These are phyloP conservation scores for Ceratobasidium sp. DNA, from an alignment of 1,284 basidiomycete species.

Conservation along the genomic window DNA sequence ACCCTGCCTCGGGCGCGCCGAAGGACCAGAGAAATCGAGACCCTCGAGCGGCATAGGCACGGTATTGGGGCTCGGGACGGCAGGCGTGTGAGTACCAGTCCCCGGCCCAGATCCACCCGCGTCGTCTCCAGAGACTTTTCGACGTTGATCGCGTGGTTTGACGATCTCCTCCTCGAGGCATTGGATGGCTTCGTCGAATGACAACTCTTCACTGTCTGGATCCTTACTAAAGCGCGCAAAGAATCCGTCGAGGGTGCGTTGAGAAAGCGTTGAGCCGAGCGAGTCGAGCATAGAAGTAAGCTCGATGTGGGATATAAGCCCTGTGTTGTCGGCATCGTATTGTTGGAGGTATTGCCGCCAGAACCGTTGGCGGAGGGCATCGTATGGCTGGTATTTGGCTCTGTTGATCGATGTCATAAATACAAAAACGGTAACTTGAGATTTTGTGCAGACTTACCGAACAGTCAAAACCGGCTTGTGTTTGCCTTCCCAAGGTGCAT, in stretches of 20 bases:
- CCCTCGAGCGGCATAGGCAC: slow-evolving; percentile 46
- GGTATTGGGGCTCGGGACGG: slow-evolving; percentile 31
- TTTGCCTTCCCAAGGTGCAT: slow-evolving; percentile 74
- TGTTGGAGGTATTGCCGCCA: slow-evolving; percentile 92
- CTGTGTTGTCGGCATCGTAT: slow-evolving; percentile 91
- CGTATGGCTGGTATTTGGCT: slow-evolving; percentile 96
- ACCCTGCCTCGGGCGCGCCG: slow-evolving; percentile 56
- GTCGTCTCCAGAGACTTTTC: slow-evolving; percentile 58
- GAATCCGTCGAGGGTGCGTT: slow-evolving; percentile 84
- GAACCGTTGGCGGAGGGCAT: slow-evolving; percentile 89
- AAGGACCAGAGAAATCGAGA: slow-evolving; percentile 54
- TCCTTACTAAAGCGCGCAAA: slow-evolving; percentile 80
- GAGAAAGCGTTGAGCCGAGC: slow-evolving; percentile 91
- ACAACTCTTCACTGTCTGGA: slow-evolving; percentile 79
- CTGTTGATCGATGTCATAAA: slow-evolving; percentile 60
- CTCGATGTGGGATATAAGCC: slow-evolving; percentile 86
- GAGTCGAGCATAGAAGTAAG: slow-evolving; percentile 98
- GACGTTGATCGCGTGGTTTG: slow-evolving; percentile 77
- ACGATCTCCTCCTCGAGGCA: slow-evolving; percentile 86
- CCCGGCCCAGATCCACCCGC: slow-evolving; percentile 9
- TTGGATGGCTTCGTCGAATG: slow-evolving; percentile 81
- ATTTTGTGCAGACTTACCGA: slow-evolving; percentile 63
- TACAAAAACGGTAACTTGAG: neutral
- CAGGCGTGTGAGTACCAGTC: slow-evolving; percentile 46
- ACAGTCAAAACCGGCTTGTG: slow-evolving; percentile 73